Evolutionary conservation across 2,329 filamentous ascomycete species (phyloP).

Genomic region (Parafenestella ontariensis): DNA sequence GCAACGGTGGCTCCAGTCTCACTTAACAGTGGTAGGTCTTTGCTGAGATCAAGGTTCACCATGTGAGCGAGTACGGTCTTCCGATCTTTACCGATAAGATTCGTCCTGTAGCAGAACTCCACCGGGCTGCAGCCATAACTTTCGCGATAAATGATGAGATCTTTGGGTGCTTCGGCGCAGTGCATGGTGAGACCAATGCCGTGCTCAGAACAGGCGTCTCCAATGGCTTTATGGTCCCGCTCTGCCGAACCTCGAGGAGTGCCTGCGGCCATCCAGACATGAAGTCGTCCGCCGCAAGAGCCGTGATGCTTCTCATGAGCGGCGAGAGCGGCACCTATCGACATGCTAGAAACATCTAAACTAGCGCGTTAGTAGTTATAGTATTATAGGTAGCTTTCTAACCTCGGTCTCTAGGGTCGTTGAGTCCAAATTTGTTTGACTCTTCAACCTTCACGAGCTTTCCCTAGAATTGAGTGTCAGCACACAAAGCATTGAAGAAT

Average conservation of each 20-base stretch:
- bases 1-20: conserved; percentile 37
- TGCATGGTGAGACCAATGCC: conserved; percentile 58
- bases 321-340: conserved; percentile 39
- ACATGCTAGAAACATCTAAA: conserved; percentile 48
- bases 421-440: conserved; percentile 39
- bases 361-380: no score
- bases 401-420: conserved; percentile 50
- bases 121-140: conserved; percentile 51
- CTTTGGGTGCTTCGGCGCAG: conserved; percentile 54
- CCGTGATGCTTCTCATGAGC: conserved; percentile 42
- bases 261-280: conserved; percentile 58
- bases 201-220: conserved; percentile 48
- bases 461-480: conserved; percentile 22
- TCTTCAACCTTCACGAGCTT: conserved; percentile 50
- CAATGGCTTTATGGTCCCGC: conserved; percentile 51
- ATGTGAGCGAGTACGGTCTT: conserved; percentile 34
- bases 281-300: conserved; percentile 51
- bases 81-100: conserved; percentile 41
- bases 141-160: conserved; percentile 48
- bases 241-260: conserved; percentile 56
- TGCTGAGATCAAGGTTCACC: conserved; percentile 54
- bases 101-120: conserved; percentile 35
- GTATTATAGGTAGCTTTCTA: no score
- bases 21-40: conserved; percentile 51
- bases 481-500: neutral